Percentiles rank a stretch among this genome's conserved stretches.
Conservation (phyloP, 1,139 yeast species). For the Torulaspora pretoriensis region DNA sequence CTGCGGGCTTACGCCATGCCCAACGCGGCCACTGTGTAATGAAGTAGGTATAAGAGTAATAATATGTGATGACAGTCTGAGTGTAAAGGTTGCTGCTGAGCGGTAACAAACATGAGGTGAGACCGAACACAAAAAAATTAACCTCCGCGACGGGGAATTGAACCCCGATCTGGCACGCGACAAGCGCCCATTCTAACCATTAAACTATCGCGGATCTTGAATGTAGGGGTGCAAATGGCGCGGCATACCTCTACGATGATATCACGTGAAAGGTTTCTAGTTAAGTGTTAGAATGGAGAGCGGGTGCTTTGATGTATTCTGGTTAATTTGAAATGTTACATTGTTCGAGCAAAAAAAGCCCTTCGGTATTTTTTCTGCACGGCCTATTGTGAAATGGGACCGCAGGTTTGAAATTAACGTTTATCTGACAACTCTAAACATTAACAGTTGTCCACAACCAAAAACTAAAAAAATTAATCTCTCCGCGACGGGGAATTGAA, state of each 20-base stretch:
- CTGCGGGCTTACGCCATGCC: slow-evolving; percentile 59
- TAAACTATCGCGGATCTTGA: slow-evolving; percentile 36
- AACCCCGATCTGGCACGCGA: slow-evolving; percentile 41
- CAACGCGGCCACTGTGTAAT: slow-evolving; percentile 36
- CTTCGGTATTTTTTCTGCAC: too few species aligned
- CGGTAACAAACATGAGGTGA: background rate
- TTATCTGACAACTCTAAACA: background rate
- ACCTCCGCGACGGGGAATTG: slow-evolving; percentile 40
- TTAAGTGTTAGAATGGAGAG: too few species aligned
- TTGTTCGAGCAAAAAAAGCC: background rate
- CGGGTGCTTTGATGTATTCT: too few species aligned
- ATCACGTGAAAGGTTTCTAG: too few species aligned
- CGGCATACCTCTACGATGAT: background rate
- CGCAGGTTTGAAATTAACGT: background rate
- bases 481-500: slow-evolving; percentile 41
- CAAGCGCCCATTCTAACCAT: slow-evolving; percentile 40
- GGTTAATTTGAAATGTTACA: background rate
- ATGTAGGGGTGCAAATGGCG: background rate
- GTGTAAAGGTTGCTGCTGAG: background rate
- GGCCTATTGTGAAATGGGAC: too few species aligned
- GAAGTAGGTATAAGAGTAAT: background rate
- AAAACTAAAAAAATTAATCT: slow-evolving; percentile 16
- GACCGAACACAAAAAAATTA: background rate
- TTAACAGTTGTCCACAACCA: background rate
- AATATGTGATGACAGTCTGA: background rate